phyloP scores from a whole-genome alignment of 2,329 filamentous ascomycete species.

The Ceratocystis destructans region DNA sequence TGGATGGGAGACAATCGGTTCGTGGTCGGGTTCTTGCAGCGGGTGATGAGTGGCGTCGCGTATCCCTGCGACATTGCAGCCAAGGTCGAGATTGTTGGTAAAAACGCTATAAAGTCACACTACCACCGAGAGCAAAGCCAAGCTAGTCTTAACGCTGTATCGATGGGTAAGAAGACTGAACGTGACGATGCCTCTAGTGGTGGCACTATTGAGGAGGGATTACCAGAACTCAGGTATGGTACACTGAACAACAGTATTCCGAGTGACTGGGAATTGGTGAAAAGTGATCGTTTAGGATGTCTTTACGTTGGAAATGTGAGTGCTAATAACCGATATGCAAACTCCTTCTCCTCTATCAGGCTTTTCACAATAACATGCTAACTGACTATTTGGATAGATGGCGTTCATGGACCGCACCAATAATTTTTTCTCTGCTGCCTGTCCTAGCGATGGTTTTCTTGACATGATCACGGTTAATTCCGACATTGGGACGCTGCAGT shows the following conservation, averaged over 20 bases:
- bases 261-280: slow-evolving; percentile 58
- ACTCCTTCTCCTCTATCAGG: background rate
- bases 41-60: slow-evolving; percentile 59
- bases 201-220: slow-evolving; percentile 31
- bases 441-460: slow-evolving; percentile 71
- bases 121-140: slow-evolving; percentile 39
- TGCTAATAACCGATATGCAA: slow-evolving; percentile 19
- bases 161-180: slow-evolving; percentile 14
- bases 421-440: slow-evolving; percentile 74
- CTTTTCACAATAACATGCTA: background rate
- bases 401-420: slow-evolving; percentile 75
- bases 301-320: slow-evolving; percentile 84
- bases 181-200: slow-evolving; percentile 22
- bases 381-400: slow-evolving; percentile 42
- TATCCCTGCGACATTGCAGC: slow-evolving; percentile 85
- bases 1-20: slow-evolving; percentile 89
- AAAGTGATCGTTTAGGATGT: slow-evolving; percentile 68
- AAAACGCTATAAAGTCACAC: slow-evolving; percentile 57
- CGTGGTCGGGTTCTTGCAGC: slow-evolving; percentile 66
- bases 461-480: slow-evolving; percentile 74
- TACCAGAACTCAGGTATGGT: slow-evolving; percentile 67
- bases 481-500: slow-evolving; percentile 51
- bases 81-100: slow-evolving; percentile 67
- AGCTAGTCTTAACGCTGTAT: slow-evolving; percentile 8
- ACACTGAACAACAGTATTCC: slow-evolving; percentile 67